Evolutionary conservation across 139 green algal species (phyloP), one percentile per base, ranked within the genome.

Genomic region (Nannochloris sp.): DNA sequence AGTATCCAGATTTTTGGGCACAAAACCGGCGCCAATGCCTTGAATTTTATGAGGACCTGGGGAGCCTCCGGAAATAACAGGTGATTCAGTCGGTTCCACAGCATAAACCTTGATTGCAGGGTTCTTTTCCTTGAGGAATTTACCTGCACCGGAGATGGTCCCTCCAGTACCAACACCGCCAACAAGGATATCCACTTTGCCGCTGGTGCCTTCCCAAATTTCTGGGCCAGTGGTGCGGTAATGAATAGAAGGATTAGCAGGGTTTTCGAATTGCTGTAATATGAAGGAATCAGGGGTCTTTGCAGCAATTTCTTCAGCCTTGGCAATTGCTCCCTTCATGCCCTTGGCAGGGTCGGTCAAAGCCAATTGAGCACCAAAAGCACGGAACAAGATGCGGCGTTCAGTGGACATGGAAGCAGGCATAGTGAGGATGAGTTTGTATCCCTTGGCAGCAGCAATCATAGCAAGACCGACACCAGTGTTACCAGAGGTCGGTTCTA

Each of bases 401-500:
- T 99, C 94, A 23, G 97, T 67, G 19, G 83, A 95, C 94, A 99
- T 99, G 69, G 87, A 95, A 13, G 94, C 94, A 3, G 94, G 94
- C 94, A 99, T 99, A 44, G 94, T 99, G 8, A 99, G 83, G 19
- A 96, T 90, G 15, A 92, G 79, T 78, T 97, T 91, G 90, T 99
- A 99, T 59, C 92, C 92, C 64, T 86, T 89, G 14, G 86, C 81
- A 2, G 90, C 92, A 10, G 92, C 93, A 19, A 98, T 86, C 71
- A 98, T 98, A 4, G 92, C 92, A 48, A 98, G 85, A 0, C 89
- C 92, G 60, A 98, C 96, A 65, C 92, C 92, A 1, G 92, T 98
- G 84, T 98, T 98, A 64, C 92, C 92, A 57, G 72, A 89, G 35
- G 92, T 98, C 36, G 92, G 92, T 83, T 95, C 88, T 36, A 95